A percentile compares a stretch with the other conserved stretches of the same genome.
phyloP scores from a whole-genome alignment of 768 basidiomycete genomes.

The Rhizopogon vulgaris region DNA sequence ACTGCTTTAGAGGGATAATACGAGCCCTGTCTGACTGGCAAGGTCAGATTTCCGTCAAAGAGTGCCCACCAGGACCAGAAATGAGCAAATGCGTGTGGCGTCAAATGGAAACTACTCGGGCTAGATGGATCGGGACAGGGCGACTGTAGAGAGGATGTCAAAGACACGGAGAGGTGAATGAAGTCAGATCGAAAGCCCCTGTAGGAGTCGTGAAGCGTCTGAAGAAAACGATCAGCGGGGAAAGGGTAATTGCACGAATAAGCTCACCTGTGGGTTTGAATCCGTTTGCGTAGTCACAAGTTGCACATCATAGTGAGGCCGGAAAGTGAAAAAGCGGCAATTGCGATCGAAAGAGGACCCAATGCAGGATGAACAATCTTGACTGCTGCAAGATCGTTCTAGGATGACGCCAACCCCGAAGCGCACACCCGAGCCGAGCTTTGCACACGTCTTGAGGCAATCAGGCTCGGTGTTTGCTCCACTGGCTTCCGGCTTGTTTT shows the following conservation, averaged over 20 bases:
- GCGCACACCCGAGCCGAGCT: slow-evolving; percentile 75
- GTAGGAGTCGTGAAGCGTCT: slow-evolving; percentile 67
- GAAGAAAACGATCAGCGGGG: not conserved
- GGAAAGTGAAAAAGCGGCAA: slow-evolving; percentile 77
- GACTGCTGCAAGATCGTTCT: slow-evolving; percentile 69
- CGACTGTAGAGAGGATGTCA: slow-evolving; percentile 54
- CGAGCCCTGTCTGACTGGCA: slow-evolving; percentile 86
- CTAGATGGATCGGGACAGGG: slow-evolving; percentile 17
- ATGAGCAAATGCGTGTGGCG: slow-evolving; percentile 77
- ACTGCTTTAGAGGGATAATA: slow-evolving; percentile 66
- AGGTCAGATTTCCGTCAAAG: slow-evolving; percentile 70
- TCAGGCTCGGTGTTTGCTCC: slow-evolving; percentile 5
- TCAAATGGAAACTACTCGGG: slow-evolving; percentile 77
- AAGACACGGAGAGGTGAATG: slow-evolving; percentile 85
- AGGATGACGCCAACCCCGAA: slow-evolving; percentile 81
- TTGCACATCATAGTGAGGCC: slow-evolving; percentile 72
- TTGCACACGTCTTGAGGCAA: slow-evolving; percentile 74
- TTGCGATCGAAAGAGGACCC: slow-evolving; percentile 64
- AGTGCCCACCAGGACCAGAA: slow-evolving; percentile 92
- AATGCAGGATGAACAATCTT: slow-evolving; percentile 56
- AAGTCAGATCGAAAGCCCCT: slow-evolving; percentile 89
- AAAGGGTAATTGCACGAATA: not conserved
- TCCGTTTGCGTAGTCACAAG: slow-evolving; percentile 41
- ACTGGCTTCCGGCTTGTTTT: not conserved
- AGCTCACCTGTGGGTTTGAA: slow-evolving; percentile 37